Conservation (phyloP, 2,329 filamentous ascomycete genomes). For the Talaromyces islandicus region DNA sequence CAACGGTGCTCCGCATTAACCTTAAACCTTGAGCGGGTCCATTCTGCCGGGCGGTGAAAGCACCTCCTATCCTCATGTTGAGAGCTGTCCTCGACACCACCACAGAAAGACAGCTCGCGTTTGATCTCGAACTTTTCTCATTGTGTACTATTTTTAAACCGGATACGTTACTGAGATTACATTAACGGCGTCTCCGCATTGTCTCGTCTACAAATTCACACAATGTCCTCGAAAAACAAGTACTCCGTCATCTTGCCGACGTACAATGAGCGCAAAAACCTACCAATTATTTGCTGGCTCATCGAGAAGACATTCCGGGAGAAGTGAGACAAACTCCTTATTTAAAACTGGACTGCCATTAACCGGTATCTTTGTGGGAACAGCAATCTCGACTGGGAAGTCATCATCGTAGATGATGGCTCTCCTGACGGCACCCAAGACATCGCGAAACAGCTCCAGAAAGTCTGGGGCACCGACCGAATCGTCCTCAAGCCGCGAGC, state of each 20-base stretch:
- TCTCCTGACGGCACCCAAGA: constrained; percentile 93
- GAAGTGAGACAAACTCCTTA: constrained; percentile 52
- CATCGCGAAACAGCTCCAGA: constrained; percentile 83
- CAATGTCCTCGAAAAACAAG: constrained; percentile 57
- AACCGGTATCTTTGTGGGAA: constrained; percentile 2
- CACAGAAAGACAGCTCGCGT: neutral
- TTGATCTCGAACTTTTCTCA: neutral
- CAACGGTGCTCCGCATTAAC: neutral
- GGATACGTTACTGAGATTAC: neutral
- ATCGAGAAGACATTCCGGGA: constrained; percentile 87
- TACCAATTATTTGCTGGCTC: constrained; percentile 93
- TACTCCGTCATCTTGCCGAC: constrained; percentile 97
- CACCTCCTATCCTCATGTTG: constrained; percentile 19
- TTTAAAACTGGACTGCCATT: neutral
- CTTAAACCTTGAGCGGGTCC: neutral
- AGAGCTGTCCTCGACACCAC: constrained; percentile 19
- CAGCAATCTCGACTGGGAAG: constrained; percentile 91
- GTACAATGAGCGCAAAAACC: constrained; percentile 96
- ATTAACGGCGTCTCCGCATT: neutral
- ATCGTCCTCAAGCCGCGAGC: constrained; percentile 80
- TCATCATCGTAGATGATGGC: constrained; percentile 97
- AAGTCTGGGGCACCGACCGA: constrained; percentile 68
- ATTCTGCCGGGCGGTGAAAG: constrained; percentile 24
- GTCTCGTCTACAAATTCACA: constrained; percentile 16
- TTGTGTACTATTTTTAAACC: neutral